Percentiles rank a stretch among this genome's conserved stretches.
phyloP scores from a whole-genome alignment of 768 basidiomycete genomes.

The Amanita polypyramis region DNA sequence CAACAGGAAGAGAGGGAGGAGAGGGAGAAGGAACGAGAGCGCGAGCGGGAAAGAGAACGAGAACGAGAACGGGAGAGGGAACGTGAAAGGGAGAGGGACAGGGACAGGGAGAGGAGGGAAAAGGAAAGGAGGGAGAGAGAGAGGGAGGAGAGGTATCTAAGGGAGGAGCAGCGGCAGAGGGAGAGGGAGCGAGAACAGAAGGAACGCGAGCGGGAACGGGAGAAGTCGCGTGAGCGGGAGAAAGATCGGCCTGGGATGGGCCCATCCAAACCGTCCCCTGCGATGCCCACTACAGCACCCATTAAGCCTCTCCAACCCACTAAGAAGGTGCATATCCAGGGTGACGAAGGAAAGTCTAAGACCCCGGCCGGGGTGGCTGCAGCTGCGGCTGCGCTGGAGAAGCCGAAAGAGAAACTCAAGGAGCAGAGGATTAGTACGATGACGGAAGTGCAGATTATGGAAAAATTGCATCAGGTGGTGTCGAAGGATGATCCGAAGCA shows the following conservation, averaged over 20 bases:
- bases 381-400: constrained; percentile 66
- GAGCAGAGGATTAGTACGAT: constrained; percentile 90
- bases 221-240: constrained; percentile 15
- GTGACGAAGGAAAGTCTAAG: constrained; percentile 21
- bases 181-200: constrained; percentile 10
- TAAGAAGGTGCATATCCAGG: constrained; percentile 62
- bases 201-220: constrained; percentile 12
- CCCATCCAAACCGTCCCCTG: constrained; percentile 33
- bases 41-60: constrained; percentile 10
- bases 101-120: constrained; percentile 17
- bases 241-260: constrained; percentile 26
- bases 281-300: constrained; percentile 39
- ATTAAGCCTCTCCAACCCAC: constrained; percentile 68
- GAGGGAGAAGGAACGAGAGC: constrained; percentile 9
- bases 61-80: constrained; percentile 13
- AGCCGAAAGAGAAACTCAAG: constrained; percentile 68
- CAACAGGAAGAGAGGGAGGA: constrained; percentile 16
- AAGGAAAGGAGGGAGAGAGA: constrained; percentile 24
- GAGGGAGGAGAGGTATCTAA: constrained; percentile 18
- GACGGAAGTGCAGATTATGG: constrained; percentile 98
- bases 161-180: constrained; percentile 18
- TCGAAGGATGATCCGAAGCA: constrained; percentile 77
- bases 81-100: constrained; percentile 14
- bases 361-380: constrained; percentile 40
- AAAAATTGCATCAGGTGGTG: constrained; percentile 87